Evolutionary conservation across 176 grass and related monocot genomes (phyloP).

Genomic region (Oryza glaberrima): DNA sequence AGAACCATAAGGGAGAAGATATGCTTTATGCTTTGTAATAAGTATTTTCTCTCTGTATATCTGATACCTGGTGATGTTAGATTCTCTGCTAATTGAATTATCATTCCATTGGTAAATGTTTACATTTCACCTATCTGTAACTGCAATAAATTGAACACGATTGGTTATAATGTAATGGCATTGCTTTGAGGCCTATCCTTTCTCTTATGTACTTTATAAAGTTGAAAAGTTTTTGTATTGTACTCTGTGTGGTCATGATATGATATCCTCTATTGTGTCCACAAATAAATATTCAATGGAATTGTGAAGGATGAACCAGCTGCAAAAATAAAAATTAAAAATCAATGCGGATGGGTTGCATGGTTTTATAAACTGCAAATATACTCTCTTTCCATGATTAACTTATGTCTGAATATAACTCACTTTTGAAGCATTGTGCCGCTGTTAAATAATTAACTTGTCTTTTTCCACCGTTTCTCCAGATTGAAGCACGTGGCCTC

Average conservation of each 20-base stretch:
- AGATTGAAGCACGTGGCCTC: conserved; percentile 79
- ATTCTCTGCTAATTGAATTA: conserved; percentile 7
- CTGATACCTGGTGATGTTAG: not conserved
- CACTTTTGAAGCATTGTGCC: not conserved
- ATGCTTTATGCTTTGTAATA: not conserved
- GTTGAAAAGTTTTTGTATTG: not conserved
- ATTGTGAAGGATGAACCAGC: not conserved
- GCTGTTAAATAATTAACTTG: conserved; percentile 12
- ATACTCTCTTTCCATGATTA: not conserved
- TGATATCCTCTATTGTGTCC: not conserved
- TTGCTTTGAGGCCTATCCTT: not conserved
- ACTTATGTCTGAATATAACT: not conserved
- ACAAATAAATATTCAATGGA: not conserved
- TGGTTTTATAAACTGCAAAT: conserved; percentile 15
- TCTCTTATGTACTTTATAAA: not conserved
- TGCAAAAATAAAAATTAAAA: not conserved
- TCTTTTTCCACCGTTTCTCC: conserved; percentile 42
- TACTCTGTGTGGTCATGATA: conserved; percentile 7
- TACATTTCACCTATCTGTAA: not conserved
- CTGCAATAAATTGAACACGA: not conserved
- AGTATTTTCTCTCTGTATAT: not conserved
- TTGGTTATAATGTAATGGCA: not conserved
- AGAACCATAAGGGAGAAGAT: not conserved
- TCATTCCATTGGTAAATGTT: not conserved
- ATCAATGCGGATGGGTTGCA: not conserved